Conservation (phyloP, 73 alveolate genomes). For the Paramecium biaurelia region DNA sequence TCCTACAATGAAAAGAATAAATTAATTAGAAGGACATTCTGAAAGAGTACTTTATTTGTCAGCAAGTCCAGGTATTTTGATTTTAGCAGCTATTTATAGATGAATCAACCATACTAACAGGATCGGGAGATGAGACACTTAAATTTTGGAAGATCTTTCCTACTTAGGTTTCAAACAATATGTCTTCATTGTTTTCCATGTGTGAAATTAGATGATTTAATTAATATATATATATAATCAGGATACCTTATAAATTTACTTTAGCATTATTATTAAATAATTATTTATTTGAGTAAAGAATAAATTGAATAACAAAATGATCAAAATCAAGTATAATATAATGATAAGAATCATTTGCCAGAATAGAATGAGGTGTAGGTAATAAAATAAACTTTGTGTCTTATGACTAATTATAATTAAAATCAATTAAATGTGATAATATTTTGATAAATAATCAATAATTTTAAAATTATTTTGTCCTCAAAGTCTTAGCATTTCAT, state of each 20-base stretch:
- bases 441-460: too few relatives aligned
- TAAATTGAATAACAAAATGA: not conserved
- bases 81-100: slow-evolving; percentile 14
- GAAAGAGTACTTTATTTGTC: slow-evolving; percentile 96
- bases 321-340: not conserved
- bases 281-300: not conserved
- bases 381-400: too few relatives aligned
- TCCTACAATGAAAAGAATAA: slow-evolving; percentile 78
- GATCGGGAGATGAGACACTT: slow-evolving; percentile 99
- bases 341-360: not conserved
- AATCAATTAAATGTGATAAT: not conserved
- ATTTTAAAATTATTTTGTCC: not conserved
- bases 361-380: not conserved
- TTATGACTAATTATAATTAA: too few relatives aligned
- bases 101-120: slow-evolving; percentile 82
- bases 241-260: not conserved
- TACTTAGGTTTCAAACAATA: not conserved
- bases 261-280: not conserved
- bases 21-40: slow-evolving; percentile 96
- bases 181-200: slow-evolving; percentile 2
- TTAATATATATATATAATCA: not conserved
- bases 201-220: slow-evolving; percentile 43
- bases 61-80: slow-evolving; percentile 95
- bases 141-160: slow-evolving; percentile 98
- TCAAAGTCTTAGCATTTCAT: not conserved